Conservation (phyloP, 768 basidiomycete species). For the Gloeostereum incarnatum region DNA sequence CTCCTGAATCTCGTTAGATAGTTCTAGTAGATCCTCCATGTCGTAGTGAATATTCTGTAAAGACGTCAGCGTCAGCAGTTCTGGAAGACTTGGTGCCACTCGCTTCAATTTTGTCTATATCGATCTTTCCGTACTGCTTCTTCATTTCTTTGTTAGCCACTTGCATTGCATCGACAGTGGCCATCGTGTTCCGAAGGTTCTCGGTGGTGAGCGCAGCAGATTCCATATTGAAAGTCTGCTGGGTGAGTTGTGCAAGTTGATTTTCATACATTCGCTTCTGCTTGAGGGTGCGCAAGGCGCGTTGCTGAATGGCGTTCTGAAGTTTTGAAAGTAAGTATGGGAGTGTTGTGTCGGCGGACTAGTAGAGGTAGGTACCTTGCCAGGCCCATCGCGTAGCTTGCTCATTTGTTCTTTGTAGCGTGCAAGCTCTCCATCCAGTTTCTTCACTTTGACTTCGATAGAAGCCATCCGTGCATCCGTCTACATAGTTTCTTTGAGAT, state of each 20-base stretch:
- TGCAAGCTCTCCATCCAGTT: slow-evolving; percentile 87
- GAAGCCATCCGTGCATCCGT: slow-evolving; percentile 81
- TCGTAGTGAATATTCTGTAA: slow-evolving; percentile 87
- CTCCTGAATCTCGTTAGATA: slow-evolving; percentile 97
- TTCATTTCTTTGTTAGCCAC: slow-evolving; percentile 91
- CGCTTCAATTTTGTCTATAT: slow-evolving; percentile 98
- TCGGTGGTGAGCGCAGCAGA: slow-evolving; percentile 93
- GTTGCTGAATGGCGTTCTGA: slow-evolving; percentile 85
- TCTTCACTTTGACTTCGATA: slow-evolving; percentile 95
- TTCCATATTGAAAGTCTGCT: slow-evolving; percentile 99
- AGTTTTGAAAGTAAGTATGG: neutral
- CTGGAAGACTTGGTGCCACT: slow-evolving; percentile 11
- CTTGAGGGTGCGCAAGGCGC: slow-evolving; percentile 87
- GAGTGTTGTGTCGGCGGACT: neutral
- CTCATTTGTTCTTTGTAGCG: slow-evolving; percentile 96
- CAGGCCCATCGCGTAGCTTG: slow-evolving; percentile 87
- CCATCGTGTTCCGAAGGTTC: slow-evolving; percentile 98
- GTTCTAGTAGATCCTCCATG: slow-evolving; percentile 96
- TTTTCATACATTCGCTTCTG: slow-evolving; percentile 96
- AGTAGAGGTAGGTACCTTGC: slow-evolving; percentile 55
- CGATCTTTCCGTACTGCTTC: slow-evolving; percentile 95
- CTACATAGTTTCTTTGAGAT: slow-evolving; percentile 26
- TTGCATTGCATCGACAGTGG: slow-evolving; percentile 95
- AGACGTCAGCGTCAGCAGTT: neutral
- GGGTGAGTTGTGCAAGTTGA: slow-evolving; percentile 83